Evolutionary conservation across 805 yeast genomes (phyloP).

Genomic region (Candida ovalis): DNA sequence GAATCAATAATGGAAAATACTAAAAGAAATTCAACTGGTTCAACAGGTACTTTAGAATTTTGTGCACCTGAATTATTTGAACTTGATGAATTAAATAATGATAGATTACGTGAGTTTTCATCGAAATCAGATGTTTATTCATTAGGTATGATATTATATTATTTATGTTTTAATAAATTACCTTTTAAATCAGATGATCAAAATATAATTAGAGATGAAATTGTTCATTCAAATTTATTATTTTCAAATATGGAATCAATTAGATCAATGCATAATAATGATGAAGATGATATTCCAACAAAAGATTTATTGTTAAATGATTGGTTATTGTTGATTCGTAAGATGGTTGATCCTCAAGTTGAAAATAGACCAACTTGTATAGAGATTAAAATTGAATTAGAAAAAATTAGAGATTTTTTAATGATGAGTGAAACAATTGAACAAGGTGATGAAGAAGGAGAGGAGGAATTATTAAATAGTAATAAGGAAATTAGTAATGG

Average conservation of each 20-base stretch:
- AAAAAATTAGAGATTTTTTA: conserved; percentile 6
- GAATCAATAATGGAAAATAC: conserved; percentile 78
- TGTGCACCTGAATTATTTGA: conserved; percentile 80
- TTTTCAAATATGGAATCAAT: conserved; percentile 20
- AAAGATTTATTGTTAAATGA: conserved; percentile 24
- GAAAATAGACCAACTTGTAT: conserved; percentile 41
- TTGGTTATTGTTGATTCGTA: conserved; percentile 28
- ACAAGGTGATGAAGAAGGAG: neutral
- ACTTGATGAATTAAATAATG: conserved; percentile 22
- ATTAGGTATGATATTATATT: conserved; percentile 77
- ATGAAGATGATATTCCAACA: neutral
- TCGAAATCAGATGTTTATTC: conserved; percentile 78
- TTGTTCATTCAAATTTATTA: conserved; percentile 16
- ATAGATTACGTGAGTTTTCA: conserved; percentile 52
- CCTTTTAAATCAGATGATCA: conserved; percentile 47
- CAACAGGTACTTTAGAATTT: conserved; percentile 84
- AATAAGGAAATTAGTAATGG: neutral
- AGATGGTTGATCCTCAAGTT: conserved; percentile 31
- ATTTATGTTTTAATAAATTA: conserved; percentile 62
- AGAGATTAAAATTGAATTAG: conserved; percentile 33
- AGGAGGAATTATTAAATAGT: neutral
- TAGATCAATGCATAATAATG: conserved; percentile 5
- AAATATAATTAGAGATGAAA: conserved; percentile 23
- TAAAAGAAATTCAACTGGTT: conserved; percentile 64
- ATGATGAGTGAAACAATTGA: neutral